phyloP scores from a whole-genome alignment of 495 filamentous ascomycete species.

The Xylaria scruposa region DNA sequence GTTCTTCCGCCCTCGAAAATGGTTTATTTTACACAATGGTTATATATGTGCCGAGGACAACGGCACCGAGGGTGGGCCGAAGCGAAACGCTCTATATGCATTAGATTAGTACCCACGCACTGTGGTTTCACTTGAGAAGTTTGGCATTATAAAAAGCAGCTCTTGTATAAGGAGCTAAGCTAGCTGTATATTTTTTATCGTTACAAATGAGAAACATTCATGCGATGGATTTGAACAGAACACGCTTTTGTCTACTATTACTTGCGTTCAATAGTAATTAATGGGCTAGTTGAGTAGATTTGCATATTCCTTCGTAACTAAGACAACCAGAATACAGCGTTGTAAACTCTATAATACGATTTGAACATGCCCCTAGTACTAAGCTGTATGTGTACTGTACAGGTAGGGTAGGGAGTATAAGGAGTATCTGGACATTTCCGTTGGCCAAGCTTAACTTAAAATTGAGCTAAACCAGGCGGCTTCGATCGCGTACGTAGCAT shows the following conservation, averaged over 20 bases:
- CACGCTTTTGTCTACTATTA: too few relatives aligned
- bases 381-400: not conserved
- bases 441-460: too few relatives aligned
- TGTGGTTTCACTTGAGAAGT: constrained; percentile 12
- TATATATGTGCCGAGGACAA: not conserved
- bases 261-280: not conserved
- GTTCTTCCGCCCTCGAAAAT: constrained; percentile 24
- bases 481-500: too few relatives aligned
- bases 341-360: not conserved
- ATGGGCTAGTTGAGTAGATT: not conserved
- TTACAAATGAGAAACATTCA: not conserved
- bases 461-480: too few relatives aligned
- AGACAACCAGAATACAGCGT: not conserved
- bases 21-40: constrained; percentile 4
- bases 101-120: constrained; percentile 15
- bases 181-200: not conserved
- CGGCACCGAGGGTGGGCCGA: constrained; percentile 26
- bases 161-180: constrained; percentile 1
- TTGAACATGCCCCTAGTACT: not conserved
- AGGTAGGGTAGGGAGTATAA: too few relatives aligned
- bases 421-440: too few relatives aligned
- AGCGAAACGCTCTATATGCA: constrained; percentile 32
- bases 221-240: not conserved
- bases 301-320: not conserved
- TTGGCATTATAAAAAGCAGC: not conserved